Conservation (phyloP, 441 rosid genomes). For the Viola pubescens region DNA sequence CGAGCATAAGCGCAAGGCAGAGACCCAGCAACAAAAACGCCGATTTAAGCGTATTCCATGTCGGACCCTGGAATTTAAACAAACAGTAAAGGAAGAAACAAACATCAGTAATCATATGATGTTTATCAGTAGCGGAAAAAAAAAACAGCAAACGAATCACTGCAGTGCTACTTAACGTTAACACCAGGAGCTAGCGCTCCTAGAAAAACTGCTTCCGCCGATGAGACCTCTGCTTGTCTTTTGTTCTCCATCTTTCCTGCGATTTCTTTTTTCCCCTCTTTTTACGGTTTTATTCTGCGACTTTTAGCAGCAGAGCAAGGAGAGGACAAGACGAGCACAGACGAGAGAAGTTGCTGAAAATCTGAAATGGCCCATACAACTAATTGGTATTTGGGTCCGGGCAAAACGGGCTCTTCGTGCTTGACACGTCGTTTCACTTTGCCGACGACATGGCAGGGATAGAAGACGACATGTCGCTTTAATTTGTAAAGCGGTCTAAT, state of each 20-base stretch:
- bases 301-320: background rate
- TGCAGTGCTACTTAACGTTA: slow-evolving; percentile 42
- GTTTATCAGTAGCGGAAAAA: too few species aligned
- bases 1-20: slow-evolving; percentile 64
- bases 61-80: slow-evolving; percentile 54
- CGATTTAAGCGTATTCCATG: slow-evolving; percentile 71
- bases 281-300: background rate
- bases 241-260: slow-evolving; percentile 28
- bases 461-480: too few species aligned
- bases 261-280: background rate
- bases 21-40: slow-evolving; percentile 66
- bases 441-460: too few species aligned
- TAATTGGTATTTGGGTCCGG: background rate
- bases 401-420: too few species aligned
- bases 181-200: slow-evolving; percentile 93
- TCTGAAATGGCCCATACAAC: background rate
- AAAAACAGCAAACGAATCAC: background rate
- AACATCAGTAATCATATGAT: too few species aligned
- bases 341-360: background rate
- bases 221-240: slow-evolving; percentile 35
- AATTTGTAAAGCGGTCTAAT: too few species aligned
- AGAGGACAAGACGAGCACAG: background rate
- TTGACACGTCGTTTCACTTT: too few species aligned
- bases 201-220: slow-evolving; percentile 68
- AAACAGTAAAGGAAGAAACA: slow-evolving; percentile 1